Conservation (phyloP, 306 rosid genomes). For the Prunus mongolica region DNA sequence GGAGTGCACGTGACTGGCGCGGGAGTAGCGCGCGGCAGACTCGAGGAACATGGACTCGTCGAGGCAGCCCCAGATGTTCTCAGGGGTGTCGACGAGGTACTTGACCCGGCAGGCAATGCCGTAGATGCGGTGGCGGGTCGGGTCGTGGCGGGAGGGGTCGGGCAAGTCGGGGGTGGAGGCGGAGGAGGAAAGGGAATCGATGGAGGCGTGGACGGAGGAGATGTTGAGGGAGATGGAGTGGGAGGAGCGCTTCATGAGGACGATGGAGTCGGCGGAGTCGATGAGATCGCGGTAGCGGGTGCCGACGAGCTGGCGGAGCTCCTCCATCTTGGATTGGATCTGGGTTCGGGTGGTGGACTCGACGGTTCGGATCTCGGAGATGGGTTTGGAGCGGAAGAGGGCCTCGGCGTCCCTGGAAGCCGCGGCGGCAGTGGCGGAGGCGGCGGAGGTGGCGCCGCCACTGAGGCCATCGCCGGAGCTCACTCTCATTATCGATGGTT, state of each 20-base stretch:
- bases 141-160: conserved; percentile 27
- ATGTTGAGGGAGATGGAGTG: conserved; percentile 64
- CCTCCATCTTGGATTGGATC: conserved; percentile 94
- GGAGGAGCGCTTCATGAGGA: conserved; percentile 70
- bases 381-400: conserved; percentile 72
- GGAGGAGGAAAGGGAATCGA: conserved; percentile 57
- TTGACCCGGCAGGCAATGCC: conserved; percentile 85
- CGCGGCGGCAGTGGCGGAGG: not conserved
- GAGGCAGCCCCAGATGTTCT: conserved; percentile 95
- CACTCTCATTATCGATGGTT: not conserved
- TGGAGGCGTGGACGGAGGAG: conserved; percentile 53
- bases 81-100: conserved; percentile 88
- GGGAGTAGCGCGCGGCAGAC: conserved; percentile 74
- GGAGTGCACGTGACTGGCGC: conserved; percentile 74
- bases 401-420: conserved; percentile 63
- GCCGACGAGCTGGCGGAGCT: conserved; percentile 96
- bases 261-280: conserved; percentile 94
- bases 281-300: conserved; percentile 94
- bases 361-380: conserved; percentile 78
- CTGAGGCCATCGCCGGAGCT: not conserved
- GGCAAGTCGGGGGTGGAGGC: conserved; percentile 17
- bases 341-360: conserved; percentile 64
- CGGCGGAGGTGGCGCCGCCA: not conserved
- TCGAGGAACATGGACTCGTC: conserved; percentile 94
- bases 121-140: conserved; percentile 51